Evolutionary conservation across 176 grass and related monocot genomes (phyloP), one percentile per base, ranked within the genome.

Genomic region (Oryza meridionalis): DNA sequence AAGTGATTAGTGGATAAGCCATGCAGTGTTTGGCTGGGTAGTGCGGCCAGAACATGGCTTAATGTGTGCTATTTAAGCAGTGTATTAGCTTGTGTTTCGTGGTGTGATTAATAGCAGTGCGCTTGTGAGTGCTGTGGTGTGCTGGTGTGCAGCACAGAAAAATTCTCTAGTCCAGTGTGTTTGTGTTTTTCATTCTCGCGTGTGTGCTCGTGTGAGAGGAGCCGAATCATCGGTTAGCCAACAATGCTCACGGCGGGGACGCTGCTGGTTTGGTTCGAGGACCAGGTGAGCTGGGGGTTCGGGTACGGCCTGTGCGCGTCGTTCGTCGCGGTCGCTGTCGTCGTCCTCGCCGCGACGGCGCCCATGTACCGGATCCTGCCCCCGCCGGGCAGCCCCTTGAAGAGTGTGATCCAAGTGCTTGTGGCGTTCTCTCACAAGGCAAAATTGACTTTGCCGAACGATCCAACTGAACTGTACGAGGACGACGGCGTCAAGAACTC

Each of bases 211-310:
- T 33, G 32, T 33, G 32, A 33, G 32, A 4, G 32, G 2, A 33
- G 32, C 32, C 4, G 32, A 33, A 3, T 0, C 32, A 4, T 4
- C 32, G 3, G 3, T 33, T 33, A 33, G 32, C 32, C 32, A 33
- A n/a, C n/a, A n/a, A n/a, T 84, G 31, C 78, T 94, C 27, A 74
- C 76, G 37, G 25, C 92, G 24, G 88, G 92, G 24, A 88, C 76
- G 25, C 10, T 91, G 33, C 31, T 94, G 14, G 92, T 94, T 4
- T 94, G 88, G 88, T 70, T 94, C 17, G 47, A 91, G 69, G 80
- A 81, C 31, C 65, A 74, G 31, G 32, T 94, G 51, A 85, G 81
- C 80, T 94, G 92, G 92, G 83, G 83, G n/a, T 67, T 94, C 82
- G 92, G 86, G 53, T 94, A 86, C 71, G 92, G 86, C 11, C 69